A percentile compares a stretch with the other conserved stretches of the same genome.
phyloP scores from a whole-genome alignment of 306 rosid genomes.

The Corylus americana region DNA sequence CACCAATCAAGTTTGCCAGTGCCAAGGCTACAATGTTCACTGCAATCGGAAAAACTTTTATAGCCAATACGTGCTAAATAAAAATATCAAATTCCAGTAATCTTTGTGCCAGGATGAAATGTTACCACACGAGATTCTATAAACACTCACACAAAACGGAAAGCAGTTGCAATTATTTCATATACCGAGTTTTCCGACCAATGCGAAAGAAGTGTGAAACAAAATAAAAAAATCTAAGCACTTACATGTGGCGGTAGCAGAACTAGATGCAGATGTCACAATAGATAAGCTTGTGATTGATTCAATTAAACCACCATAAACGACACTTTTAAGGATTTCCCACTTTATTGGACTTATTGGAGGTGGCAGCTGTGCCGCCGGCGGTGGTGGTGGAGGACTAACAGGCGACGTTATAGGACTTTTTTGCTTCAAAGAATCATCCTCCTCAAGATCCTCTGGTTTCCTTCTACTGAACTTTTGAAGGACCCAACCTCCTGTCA shows the following conservation, averaged over 20 bases:
- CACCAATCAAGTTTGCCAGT: constrained; percentile 79
- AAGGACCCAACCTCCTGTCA: constrained; percentile 54
- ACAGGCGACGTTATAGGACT: too few relatives aligned
- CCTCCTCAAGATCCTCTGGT: background rate
- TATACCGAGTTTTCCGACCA: background rate
- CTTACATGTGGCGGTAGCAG: constrained; percentile 41
- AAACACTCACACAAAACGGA: background rate
- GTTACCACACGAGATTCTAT: background rate
- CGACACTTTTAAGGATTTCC: constrained; percentile 68
- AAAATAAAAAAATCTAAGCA: background rate
- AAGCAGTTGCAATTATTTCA: background rate
- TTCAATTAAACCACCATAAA: constrained; percentile 80
- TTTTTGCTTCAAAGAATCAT: too few relatives aligned
- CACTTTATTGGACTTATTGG: constrained; percentile 19
- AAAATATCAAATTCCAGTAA: background rate
- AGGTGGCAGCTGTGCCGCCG: background rate
- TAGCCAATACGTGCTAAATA: background rate
- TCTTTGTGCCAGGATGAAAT: background rate
- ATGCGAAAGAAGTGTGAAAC: background rate
- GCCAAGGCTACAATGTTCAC: constrained; percentile 71
- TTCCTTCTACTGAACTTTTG: background rate
- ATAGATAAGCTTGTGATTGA: constrained; percentile 66
- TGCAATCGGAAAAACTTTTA: constrained; percentile 33
- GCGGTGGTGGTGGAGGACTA: too few relatives aligned
- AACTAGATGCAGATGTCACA: constrained; percentile 57